phyloP scores from a whole-genome alignment of 208 protist genomes.

The Borovskyia barvae region DNA sequence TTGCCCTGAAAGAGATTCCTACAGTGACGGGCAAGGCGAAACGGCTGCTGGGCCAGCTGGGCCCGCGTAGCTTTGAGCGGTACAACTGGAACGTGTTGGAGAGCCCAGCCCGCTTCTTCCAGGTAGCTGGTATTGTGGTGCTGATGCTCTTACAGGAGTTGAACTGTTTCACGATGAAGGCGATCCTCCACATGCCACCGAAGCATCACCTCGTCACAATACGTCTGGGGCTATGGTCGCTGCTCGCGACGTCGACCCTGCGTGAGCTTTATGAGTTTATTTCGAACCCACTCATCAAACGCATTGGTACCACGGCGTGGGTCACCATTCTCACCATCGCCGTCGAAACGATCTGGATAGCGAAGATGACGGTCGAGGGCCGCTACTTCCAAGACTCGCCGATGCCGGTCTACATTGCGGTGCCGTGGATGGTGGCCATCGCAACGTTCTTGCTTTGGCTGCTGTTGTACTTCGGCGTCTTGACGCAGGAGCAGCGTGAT shows the following conservation, averaged over 20 bases:
- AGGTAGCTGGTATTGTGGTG: slow-evolving; percentile 59
- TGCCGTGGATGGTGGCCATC: slow-evolving; percentile 70
- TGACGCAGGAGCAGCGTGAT: slow-evolving; percentile 41
- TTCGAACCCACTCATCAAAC: slow-evolving; percentile 60
- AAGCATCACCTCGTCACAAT: slow-evolving; percentile 85
- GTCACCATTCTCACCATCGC: slow-evolving; percentile 69
- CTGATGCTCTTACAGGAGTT: slow-evolving; percentile 92
- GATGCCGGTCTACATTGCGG: slow-evolving; percentile 64
- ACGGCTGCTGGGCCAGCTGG: slow-evolving; percentile 77
- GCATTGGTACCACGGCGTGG: slow-evolving; percentile 90
- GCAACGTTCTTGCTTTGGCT: slow-evolving; percentile 62
- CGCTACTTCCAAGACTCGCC: slow-evolving; percentile 64
- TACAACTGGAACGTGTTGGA: slow-evolving; percentile 92
- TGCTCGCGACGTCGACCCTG: slow-evolving; percentile 82
- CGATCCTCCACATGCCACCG: slow-evolving; percentile 90
- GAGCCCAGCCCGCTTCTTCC: slow-evolving; percentile 65
- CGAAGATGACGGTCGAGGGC: slow-evolving; percentile 72
- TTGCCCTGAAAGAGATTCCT: slow-evolving; percentile 60
- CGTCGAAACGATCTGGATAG: slow-evolving; percentile 73
- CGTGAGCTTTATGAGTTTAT: slow-evolving; percentile 95
- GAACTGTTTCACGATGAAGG: slow-evolving; percentile 97
- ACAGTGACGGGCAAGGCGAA: slow-evolving; percentile 56
- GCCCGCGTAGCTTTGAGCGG: slow-evolving; percentile 74
- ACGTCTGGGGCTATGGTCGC: slow-evolving; percentile 86
- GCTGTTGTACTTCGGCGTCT: slow-evolving; percentile 68